These are phyloP conservation scores for Neonectria hederae DNA, from an alignment of 2,329 filamentous ascomycete species.

Conservation along the genomic window DNA sequence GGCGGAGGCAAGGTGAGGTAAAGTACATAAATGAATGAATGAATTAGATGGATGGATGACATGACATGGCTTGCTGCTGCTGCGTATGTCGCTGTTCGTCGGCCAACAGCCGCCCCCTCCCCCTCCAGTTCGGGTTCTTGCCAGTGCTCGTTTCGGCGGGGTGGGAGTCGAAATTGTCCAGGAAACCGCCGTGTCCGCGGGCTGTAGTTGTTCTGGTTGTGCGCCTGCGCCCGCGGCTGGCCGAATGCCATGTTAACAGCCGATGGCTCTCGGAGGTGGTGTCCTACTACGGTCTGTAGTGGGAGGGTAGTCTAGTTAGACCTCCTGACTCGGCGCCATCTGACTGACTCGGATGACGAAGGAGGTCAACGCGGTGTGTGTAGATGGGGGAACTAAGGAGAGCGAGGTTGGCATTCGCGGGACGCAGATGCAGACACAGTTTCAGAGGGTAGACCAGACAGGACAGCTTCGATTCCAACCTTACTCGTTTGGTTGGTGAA, in stretches of 20 bases:
- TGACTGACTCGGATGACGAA: slow-evolving; percentile 45
- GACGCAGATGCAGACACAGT: not conserved
- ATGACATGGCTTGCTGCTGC: slow-evolving; percentile 12
- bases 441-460: slow-evolving; percentile 16
- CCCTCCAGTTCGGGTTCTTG: slow-evolving; percentile 18
- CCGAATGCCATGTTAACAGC: slow-evolving; percentile 24
- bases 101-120: slow-evolving; percentile 12
- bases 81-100: slow-evolving; percentile 13
- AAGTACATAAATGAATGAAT: slow-evolving; percentile 8
- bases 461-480: slow-evolving; percentile 6
- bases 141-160: slow-evolving; percentile 25
- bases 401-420: slow-evolving; percentile 17
- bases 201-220: slow-evolving; percentile 5
- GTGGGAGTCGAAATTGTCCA: slow-evolving; percentile 13
- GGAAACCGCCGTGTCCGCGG: slow-evolving; percentile 22
- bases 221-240: slow-evolving; percentile 28
- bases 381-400: slow-evolving; percentile 21
- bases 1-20: slow-evolving; percentile 33
- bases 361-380: slow-evolving; percentile 32
- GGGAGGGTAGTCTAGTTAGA: slow-evolving; percentile 25
- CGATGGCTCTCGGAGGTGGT: slow-evolving; percentile 14
- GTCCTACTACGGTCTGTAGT: slow-evolving; percentile 14
- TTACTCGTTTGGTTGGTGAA: slow-evolving; percentile 7
- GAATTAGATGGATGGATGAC: too few relatives aligned
- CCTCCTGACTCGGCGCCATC: slow-evolving; percentile 42